Evolutionary conservation across 2,329 filamentous ascomycete genomes (phyloP).

Genomic region (Sporothrix sp.): DNA sequence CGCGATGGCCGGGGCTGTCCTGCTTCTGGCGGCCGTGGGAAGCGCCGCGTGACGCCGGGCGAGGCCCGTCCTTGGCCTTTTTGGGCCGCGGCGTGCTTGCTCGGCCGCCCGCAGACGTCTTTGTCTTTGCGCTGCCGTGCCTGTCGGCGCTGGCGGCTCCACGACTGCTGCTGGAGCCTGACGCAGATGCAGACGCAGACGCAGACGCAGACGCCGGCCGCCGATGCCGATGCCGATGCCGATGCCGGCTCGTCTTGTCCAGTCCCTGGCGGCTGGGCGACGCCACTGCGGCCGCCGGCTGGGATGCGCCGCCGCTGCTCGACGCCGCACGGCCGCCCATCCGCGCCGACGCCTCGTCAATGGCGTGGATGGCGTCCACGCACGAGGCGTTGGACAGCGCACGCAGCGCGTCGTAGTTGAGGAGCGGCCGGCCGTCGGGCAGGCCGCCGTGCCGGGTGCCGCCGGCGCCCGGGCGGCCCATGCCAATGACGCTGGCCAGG

Average conservation of each 20-base stretch:
- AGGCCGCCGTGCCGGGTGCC: not conserved
- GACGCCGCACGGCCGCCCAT: slow-evolving; percentile 15
- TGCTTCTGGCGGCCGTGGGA: not conserved
- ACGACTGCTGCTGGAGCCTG: not conserved
- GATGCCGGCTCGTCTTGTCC: slow-evolving; percentile 12
- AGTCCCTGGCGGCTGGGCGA: too few species aligned
- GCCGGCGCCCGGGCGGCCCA: slow-evolving; percentile 23
- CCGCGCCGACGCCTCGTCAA: slow-evolving; percentile 36
- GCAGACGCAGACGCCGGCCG: not conserved
- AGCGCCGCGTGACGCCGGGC: not conserved
- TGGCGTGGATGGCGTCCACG: slow-evolving; percentile 38
- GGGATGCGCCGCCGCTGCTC: too few species aligned
- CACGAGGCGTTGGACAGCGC: slow-evolving; percentile 39
- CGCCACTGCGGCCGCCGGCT: too few species aligned
- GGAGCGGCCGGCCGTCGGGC: slow-evolving; percentile 17
- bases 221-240: not conserved
- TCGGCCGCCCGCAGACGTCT: not conserved
- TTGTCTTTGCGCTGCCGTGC: not conserved
- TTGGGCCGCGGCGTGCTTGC: not conserved
- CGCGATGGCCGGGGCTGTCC: slow-evolving; percentile 11
- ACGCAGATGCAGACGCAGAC: not conserved
- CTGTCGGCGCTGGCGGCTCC: not conserved
- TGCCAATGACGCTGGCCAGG: slow-evolving; percentile 31
- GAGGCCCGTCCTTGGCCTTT: not conserved
- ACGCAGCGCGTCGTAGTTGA: slow-evolving; percentile 39